Percentiles rank a stretch among this genome's conserved stretches.
phyloP scores from a whole-genome alignment of 2,329 filamentous ascomycete genomes.

The Hypoxylon sp. region DNA sequence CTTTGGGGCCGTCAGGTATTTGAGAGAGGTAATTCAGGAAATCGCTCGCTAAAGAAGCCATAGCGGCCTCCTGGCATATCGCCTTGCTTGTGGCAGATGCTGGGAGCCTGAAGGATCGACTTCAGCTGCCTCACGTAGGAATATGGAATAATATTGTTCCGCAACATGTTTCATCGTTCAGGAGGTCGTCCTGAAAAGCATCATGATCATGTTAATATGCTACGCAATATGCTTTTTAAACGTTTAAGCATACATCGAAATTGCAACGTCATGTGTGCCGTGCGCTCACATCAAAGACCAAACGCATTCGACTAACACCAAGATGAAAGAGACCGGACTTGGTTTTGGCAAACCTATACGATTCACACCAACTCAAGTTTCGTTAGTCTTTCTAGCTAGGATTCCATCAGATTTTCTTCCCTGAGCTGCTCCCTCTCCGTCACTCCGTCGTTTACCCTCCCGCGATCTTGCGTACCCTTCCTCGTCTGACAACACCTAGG shows the following conservation, averaged over 20 bases:
- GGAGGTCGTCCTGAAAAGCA: too few species aligned
- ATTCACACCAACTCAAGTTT: too few species aligned
- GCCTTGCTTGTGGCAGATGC: not conserved
- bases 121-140: not conserved
- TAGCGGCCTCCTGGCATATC: not conserved
- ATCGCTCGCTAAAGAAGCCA: not conserved
- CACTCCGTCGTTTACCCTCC: constrained; percentile 48
- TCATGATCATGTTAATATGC: too few species aligned
- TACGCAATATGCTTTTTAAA: too few species aligned
- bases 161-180: not conserved
- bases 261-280: too few species aligned
- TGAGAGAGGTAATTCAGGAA: not conserved
- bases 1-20: not conserved
- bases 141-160: not conserved
- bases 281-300: too few species aligned
- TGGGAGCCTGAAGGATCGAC: not conserved
- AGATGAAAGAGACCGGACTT: too few species aligned
- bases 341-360: too few species aligned
- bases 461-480: constrained; percentile 53
- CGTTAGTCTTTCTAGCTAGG: not conserved
- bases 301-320: too few species aligned
- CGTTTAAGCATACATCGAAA: too few species aligned
- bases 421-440: not conserved
- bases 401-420: not conserved
- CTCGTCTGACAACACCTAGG: constrained; percentile 57